phyloP scores from a whole-genome alignment of 257 asterid species.

The Gentiana dahurica region DNA sequence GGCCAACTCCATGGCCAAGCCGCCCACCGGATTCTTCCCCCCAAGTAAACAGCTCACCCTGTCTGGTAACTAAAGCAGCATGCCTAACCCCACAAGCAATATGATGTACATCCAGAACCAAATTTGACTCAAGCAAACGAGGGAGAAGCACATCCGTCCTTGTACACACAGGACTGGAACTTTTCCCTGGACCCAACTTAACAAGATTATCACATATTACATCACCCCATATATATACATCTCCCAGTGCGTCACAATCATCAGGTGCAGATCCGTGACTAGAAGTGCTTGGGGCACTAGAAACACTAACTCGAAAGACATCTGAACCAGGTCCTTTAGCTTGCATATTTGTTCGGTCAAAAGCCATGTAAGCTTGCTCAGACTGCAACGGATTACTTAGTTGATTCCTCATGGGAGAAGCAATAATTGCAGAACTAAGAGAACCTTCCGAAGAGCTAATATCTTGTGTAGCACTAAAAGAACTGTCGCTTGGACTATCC shows the following conservation, averaged over 20 bases:
- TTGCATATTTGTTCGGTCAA: slow-evolving; percentile 75
- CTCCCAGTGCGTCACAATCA: slow-evolving; percentile 88
- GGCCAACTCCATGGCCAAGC: slow-evolving; percentile 84
- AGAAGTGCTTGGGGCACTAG: slow-evolving; percentile 95
- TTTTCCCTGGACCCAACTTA: slow-evolving; percentile 69
- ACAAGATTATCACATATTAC: slow-evolving; percentile 67
- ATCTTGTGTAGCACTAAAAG: slow-evolving; percentile 62
- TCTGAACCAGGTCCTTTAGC: slow-evolving; percentile 72
- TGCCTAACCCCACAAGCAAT: slow-evolving; percentile 86
- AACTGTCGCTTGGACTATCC: slow-evolving; percentile 65
- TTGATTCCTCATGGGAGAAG: slow-evolving; percentile 52
- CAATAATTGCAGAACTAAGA: slow-evolving; percentile 33
- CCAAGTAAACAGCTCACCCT: slow-evolving; percentile 91
- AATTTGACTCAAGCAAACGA: slow-evolving; percentile 59
- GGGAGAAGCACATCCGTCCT: slow-evolving; percentile 78
- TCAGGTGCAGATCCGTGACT: slow-evolving; percentile 92
- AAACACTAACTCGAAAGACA: slow-evolving; percentile 82
- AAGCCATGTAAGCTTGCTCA: slow-evolving; percentile 69
- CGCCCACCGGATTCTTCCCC: slow-evolving; percentile 99
- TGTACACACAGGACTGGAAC: slow-evolving; percentile 47
- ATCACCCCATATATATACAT: slow-evolving; percentile 95
- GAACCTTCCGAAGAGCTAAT: slow-evolving; percentile 62
- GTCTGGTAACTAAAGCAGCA: slow-evolving; percentile 80
- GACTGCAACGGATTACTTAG: slow-evolving; percentile 35
- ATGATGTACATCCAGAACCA: slow-evolving; percentile 77